phyloP scores from a whole-genome alignment of 2,329 filamentous ascomycete species.

The Byssothecium circinans region DNA sequence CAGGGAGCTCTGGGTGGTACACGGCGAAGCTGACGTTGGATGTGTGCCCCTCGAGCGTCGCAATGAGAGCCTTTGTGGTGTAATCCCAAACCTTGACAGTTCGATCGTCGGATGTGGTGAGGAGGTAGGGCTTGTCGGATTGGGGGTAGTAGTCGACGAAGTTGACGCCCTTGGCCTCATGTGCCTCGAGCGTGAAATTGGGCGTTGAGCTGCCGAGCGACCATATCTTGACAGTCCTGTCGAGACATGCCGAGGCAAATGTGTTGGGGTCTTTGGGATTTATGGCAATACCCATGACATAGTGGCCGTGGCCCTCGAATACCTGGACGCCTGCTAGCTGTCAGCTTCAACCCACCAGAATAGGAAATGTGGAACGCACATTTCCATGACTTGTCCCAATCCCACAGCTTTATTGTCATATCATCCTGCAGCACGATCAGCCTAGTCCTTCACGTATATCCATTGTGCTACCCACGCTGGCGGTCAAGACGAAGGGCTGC shows the following conservation, averaged over 20 bases:
- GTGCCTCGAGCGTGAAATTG: conserved; percentile 95
- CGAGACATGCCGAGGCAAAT: conserved; percentile 90
- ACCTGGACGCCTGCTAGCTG: conserved; percentile 66
- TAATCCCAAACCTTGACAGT: conserved; percentile 99
- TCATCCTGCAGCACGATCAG: conserved; percentile 38
- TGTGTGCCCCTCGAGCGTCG: conserved; percentile 93
- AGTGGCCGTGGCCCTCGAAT: conserved; percentile 94
- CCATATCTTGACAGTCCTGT: conserved; percentile 98
- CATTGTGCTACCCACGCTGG: conserved; percentile 56
- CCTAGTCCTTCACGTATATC: conserved; percentile 1
- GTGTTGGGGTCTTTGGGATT: conserved; percentile 86
- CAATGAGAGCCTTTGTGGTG: conserved; percentile 95
- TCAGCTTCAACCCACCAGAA: conserved; percentile 18
- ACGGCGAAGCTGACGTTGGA: conserved; percentile 98
- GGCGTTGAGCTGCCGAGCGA: conserved; percentile 89
- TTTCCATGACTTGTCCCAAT: conserved; percentile 99
- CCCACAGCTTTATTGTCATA: conserved; percentile 83
- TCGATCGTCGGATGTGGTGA: conserved; percentile 94
- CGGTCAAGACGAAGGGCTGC: conserved; percentile 92
- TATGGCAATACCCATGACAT: conserved; percentile 94
- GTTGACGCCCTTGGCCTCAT: conserved; percentile 97
- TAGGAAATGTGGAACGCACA: conserved; percentile 51
- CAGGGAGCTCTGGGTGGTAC: conserved; percentile 93
- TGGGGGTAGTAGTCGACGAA: conserved; percentile 86
- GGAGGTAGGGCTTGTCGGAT: conserved; percentile 76